Evolutionary conservation across 1,284 basidiomycete genomes (phyloP).

Genomic region (Paramarasmius palmivorus): DNA sequence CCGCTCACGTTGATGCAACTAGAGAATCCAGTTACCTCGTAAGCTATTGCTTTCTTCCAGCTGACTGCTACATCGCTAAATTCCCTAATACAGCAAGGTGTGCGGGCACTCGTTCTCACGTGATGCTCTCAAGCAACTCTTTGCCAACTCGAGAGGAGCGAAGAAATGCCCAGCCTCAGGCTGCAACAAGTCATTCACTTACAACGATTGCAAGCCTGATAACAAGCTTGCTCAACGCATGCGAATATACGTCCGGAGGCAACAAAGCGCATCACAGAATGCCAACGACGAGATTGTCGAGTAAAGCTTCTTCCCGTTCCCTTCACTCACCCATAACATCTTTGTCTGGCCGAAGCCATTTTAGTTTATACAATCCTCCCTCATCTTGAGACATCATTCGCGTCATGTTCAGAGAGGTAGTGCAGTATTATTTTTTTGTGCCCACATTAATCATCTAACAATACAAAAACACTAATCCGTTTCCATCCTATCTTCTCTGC

Average conservation of each 20-base stretch:
- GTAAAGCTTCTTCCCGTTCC: not conserved
- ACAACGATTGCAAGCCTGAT: conserved; percentile 53
- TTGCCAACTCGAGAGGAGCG: conserved; percentile 34
- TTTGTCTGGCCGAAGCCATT: no score
- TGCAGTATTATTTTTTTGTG: no score
- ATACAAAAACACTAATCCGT: conserved; percentile 41
- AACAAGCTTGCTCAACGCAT: conserved; percentile 62
- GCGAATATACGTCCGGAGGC: conserved; percentile 52
- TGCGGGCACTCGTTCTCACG: conserved; percentile 77
- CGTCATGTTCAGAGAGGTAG: no score
- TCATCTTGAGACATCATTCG: no score
- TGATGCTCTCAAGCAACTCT: conserved; percentile 57
- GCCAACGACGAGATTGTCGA: not conserved
- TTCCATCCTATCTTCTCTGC: conserved; percentile 53
- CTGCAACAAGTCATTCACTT: conserved; percentile 57
- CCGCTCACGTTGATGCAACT: conserved; percentile 70
- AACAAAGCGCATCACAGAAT: conserved; percentile 32
- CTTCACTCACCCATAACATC: no score
- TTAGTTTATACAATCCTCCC: no score
- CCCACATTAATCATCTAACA: no score
- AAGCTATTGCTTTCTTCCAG: conserved; percentile 26
- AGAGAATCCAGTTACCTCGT: conserved; percentile 76
- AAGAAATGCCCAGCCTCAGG: conserved; percentile 70
- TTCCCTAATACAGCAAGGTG: conserved; percentile 40
- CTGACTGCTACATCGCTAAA: conserved; percentile 4